Conservation (phyloP, 164 flowering plant species). For the Nelumbo lutea region DNA sequence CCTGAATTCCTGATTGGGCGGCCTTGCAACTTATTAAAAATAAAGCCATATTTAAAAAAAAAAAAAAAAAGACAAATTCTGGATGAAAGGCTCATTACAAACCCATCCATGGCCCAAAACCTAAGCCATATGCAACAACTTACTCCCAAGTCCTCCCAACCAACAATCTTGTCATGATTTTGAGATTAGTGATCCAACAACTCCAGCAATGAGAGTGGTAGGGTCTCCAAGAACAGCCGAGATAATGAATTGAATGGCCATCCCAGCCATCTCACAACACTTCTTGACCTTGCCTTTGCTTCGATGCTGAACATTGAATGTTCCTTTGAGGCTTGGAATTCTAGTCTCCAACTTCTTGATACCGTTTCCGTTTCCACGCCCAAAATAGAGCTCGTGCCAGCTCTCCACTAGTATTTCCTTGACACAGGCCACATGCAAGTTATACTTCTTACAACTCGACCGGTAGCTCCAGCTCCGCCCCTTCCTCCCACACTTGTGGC, state of each 20-base stretch:
- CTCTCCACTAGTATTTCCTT: slow-evolving; percentile 60
- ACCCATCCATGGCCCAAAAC: neutral
- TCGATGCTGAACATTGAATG: slow-evolving; percentile 18
- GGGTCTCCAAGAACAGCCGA: slow-evolving; percentile 77
- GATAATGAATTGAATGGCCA: slow-evolving; percentile 51
- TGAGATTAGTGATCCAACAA: slow-evolving; percentile 46
- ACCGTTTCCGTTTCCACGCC: slow-evolving; percentile 5
- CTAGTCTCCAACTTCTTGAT: slow-evolving; percentile 21
- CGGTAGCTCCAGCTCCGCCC: slow-evolving; percentile 69
- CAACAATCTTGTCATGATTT: neutral
- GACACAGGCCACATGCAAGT: slow-evolving; percentile 62
- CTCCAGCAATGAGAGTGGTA: slow-evolving; percentile 57
- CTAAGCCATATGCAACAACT: neutral
- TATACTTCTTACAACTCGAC: slow-evolving; percentile 49
- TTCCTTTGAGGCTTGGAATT: slow-evolving; percentile 43
- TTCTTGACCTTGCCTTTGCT: slow-evolving; percentile 41
- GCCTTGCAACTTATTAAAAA: too few relatives aligned
- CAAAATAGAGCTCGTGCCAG: slow-evolving; percentile 44
- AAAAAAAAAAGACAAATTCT: too few relatives aligned
- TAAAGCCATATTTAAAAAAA: too few relatives aligned
- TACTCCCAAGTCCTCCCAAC: neutral
- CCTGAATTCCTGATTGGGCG: too few relatives aligned
- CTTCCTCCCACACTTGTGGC: slow-evolving; percentile 49
- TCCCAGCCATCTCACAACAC: slow-evolving; percentile 58
- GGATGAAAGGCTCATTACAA: too few relatives aligned